Evolutionary conservation across 179 eudicot genomes (phyloP).

Genomic region (Amaranthus tricolor): DNA sequence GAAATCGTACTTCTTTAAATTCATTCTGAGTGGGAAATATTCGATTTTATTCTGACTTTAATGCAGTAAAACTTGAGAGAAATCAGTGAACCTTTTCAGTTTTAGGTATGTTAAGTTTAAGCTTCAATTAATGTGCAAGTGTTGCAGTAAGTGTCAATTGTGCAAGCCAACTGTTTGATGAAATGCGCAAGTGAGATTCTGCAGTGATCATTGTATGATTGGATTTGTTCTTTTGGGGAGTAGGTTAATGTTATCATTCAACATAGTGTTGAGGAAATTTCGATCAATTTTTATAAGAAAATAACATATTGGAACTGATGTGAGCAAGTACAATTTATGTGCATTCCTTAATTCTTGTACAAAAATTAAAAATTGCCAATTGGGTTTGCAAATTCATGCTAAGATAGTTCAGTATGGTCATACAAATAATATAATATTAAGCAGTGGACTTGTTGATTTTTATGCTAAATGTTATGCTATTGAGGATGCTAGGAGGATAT

Average conservation of each 20-base stretch:
- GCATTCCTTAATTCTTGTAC: conserved; percentile 31
- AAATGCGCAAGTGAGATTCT: too few relatives aligned
- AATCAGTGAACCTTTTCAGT: too few relatives aligned
- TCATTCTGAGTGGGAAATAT: too few relatives aligned
- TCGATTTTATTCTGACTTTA: too few relatives aligned
- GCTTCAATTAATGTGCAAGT: too few relatives aligned
- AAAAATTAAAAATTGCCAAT: conserved; percentile 23
- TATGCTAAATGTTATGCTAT: conserved; percentile 36
- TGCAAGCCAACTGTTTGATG: too few relatives aligned
- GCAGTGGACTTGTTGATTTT: conserved; percentile 37
- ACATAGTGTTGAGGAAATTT: not conserved
- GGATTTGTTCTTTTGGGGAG: not conserved
- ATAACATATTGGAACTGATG: conserved; percentile 14
- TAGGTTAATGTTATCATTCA: not conserved
- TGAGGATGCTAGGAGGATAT: conserved; percentile 35
- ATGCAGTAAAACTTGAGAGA: too few relatives aligned
- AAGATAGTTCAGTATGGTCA: conserved; percentile 31
- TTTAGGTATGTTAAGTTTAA: too few relatives aligned
- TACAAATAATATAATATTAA: conserved; percentile 34
- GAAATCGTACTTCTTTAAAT: too few relatives aligned
- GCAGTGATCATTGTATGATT: too few relatives aligned
- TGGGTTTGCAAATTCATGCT: conserved; percentile 43
- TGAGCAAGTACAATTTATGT: conserved; percentile 38
- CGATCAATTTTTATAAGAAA: conserved; percentile 15
- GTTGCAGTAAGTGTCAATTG: too few relatives aligned